Percentiles rank a stretch among this genome's conserved stretches.
Conservation (phyloP, 129 eudicot species). For the Daucus carota region DH1_v3.0 NC_030385.2:32700501-32701000, state of each 20-base stretch:
- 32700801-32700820: no score
- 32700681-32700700: background rate
- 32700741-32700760: background rate
- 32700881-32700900: background rate
- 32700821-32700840: background rate
- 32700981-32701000: background rate
- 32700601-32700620: background rate
- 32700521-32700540: slow-evolving; percentile 12
- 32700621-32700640: background rate
- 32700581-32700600: background rate
- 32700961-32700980: slow-evolving; percentile 4
- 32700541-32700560: slow-evolving; percentile 41
- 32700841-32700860: background rate
- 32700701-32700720: slow-evolving; percentile 10
- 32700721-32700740: background rate
- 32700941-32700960: slow-evolving; percentile 8
- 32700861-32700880: background rate
- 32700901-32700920: slow-evolving; percentile 6
- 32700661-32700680: background rate
- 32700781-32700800: background rate
- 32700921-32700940: slow-evolving; percentile 6
- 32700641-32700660: slow-evolving; percentile 9
- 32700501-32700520: background rate
- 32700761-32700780: slow-evolving; percentile 13
- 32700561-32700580: slow-evolving; percentile 23